Evolutionary conservation across 2,329 filamentous ascomycete genomes (phyloP).

Genomic region (Fusarium veterinarium): DNA sequence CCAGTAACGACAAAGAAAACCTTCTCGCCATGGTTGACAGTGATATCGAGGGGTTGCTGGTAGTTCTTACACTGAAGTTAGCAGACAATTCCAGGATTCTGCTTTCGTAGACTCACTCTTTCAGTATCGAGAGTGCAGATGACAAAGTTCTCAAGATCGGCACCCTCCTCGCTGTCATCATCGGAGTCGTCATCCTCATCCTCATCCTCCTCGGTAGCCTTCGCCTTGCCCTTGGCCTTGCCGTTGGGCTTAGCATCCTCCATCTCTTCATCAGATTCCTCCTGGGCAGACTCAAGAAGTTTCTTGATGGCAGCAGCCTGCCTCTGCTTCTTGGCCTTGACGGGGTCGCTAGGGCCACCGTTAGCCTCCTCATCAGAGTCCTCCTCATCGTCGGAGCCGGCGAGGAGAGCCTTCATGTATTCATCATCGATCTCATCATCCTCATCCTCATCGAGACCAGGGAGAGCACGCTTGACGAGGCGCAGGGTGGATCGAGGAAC

Average conservation of each 20-base stretch:
- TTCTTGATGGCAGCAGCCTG: slow-evolving; percentile 81
- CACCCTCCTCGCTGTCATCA: slow-evolving; percentile 70
- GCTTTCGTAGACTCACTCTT: slow-evolving; percentile 70
- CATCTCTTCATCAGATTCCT: slow-evolving; percentile 77
- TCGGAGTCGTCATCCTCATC: slow-evolving; percentile 71
- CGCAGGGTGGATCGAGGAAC: slow-evolving; percentile 87
- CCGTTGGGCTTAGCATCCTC: slow-evolving; percentile 73
- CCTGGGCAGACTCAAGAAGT: slow-evolving; percentile 75
- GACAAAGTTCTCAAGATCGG: slow-evolving; percentile 87
- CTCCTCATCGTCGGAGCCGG: slow-evolving; percentile 60
- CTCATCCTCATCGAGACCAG: slow-evolving; percentile 66
- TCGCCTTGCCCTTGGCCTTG: slow-evolving; percentile 77
- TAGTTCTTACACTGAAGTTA: slow-evolving; percentile 73
- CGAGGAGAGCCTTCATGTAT: slow-evolving; percentile 67
- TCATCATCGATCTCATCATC: slow-evolving; percentile 76
- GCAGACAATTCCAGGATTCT: background rate
- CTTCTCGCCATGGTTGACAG: slow-evolving; percentile 86
- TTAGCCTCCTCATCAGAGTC: slow-evolving; percentile 74
- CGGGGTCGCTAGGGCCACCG: slow-evolving; percentile 90
- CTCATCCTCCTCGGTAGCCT: slow-evolving; percentile 70
- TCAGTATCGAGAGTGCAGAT: slow-evolving; percentile 95
- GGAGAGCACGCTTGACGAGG: slow-evolving; percentile 79
- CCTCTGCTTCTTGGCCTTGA: slow-evolving; percentile 88
- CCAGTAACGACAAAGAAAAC: slow-evolving; percentile 94
- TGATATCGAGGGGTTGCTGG: slow-evolving; percentile 96